Conservation (phyloP, 208 protist species). For the Chromosphaera perkinsii region DNA sequence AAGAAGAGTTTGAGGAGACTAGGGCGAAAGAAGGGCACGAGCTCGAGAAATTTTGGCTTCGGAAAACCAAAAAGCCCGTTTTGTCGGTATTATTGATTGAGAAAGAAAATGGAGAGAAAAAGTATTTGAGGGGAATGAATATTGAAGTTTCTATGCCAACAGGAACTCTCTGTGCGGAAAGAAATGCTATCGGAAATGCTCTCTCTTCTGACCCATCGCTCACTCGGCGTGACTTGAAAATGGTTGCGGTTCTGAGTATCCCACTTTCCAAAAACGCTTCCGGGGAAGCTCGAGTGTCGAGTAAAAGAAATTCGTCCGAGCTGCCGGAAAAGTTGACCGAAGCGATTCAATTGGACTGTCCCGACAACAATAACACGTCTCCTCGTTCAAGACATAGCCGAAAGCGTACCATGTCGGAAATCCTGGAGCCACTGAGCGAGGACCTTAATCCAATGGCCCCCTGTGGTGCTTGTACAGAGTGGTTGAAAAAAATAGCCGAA, state of each 20-base stretch:
- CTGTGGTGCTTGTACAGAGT: conserved; percentile 19
- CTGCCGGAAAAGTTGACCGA: background rate
- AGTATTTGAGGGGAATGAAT: conserved; percentile 4
- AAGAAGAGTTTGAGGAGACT: background rate
- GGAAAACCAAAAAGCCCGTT: conserved; percentile 18
- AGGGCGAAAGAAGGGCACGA: background rate
- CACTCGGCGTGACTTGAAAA: background rate
- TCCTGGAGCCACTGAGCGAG: background rate
- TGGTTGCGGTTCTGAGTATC: conserved; percentile 9
- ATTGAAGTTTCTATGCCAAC: conserved; percentile 24
- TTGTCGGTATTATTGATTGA: background rate
- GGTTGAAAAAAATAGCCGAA: conserved; percentile 24
- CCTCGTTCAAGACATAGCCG: too few relatives aligned
- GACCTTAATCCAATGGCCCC: conserved; percentile 16
- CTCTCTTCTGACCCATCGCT: background rate
- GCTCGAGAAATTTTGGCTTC: conserved; percentile 5
- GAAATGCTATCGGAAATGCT: conserved; percentile 17
- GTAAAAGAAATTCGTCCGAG: background rate
- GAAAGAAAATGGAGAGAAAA: background rate
- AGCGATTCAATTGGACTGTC: background rate
- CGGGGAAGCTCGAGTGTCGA: background rate
- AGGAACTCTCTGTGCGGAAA: conserved; percentile 9
- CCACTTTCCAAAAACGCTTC: background rate
- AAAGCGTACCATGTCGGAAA: too few relatives aligned
- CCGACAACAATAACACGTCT: background rate